These are phyloP conservation scores for Paxillus ammoniavirescens DNA, from an alignment of 768 basidiomycete genomes.

Conservation along the genomic window DNA sequence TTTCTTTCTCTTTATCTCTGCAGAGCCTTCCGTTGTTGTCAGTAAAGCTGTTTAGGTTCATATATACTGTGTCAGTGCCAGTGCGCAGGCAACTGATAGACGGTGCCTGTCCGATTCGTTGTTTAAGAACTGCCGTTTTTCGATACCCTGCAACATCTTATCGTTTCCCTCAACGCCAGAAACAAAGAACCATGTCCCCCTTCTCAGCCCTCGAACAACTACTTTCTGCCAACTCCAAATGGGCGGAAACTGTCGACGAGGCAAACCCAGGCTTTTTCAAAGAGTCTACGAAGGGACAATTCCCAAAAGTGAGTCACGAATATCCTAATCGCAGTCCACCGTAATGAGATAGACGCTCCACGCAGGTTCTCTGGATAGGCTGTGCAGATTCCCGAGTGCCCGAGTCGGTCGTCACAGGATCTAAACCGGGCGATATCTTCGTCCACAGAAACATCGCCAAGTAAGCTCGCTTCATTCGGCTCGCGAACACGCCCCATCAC, in stretches of 20 bases:
- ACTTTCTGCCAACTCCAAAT: constrained; percentile 57
- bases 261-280: constrained; percentile 65
- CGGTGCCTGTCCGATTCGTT: neutral
- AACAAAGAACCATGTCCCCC: constrained; percentile 7
- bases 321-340: neutral
- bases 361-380: constrained; percentile 76
- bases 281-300: constrained; percentile 59
- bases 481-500: neutral
- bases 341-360: neutral
- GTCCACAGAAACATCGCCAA: constrained; percentile 91
- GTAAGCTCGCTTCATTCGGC: constrained; percentile 37
- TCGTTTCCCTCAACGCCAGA: neutral
- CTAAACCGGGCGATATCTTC: constrained; percentile 84
- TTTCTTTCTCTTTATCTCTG: neutral
- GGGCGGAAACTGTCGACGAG: constrained; percentile 60
- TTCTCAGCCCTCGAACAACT: constrained; percentile 18
- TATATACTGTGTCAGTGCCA: neutral
- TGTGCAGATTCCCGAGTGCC: constrained; percentile 89
- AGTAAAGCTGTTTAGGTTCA: neutral
- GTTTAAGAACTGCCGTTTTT: neutral
- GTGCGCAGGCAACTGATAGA: neutral
- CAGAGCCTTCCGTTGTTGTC: neutral
- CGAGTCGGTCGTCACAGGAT: constrained; percentile 70
- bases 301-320: constrained; percentile 51
- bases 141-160: neutral